Base-by-base conservation (phyloP, 768 basidiomycete species). In the Trametes cingulata region DNA sequence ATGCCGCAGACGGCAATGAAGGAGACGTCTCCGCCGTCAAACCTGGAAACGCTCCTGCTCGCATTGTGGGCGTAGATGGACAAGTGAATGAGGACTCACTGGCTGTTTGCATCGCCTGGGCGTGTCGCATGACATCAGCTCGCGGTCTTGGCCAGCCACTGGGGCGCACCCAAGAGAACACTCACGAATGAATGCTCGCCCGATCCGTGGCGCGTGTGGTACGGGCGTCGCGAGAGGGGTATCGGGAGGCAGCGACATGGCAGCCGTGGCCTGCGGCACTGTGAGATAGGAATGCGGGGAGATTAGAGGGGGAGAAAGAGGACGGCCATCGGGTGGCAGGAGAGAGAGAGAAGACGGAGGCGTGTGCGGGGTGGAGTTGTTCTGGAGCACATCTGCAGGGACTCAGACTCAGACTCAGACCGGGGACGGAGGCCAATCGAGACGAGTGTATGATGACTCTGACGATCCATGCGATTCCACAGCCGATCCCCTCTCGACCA, bases 1-100 rank as follows among this genome's bases (percentile, higher is more conserved):
- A 83, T 82, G 27, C 86, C 87, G 24, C 85, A 78, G 7, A 88
- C 68, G 17, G 85, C 82, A 64, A 91, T 85, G 71, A 90, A 91
- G 9, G 85, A 75, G 15, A 90, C 70, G 76, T 91, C 88, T 39
- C 90, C 88, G 20, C 81, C 78, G 72, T 90, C 82, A 73, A 85
- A 91, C 64, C 86, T 88, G 65, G n/a, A 13, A 27, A 33, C 39
- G 47, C 10, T 17, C 12, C 5, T n/a, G 45, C n/a, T 43, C 20
- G 24, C 14, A 25, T 45, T 25, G 39, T 52, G 41, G 2, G 42
- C 10, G 7, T 6, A 14, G 2, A 5, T n/a, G 29, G 33, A 46
- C 20, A n/a, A 7, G 7, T 12, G 20, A 27, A 24, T 33, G 9
- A 17, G 25, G 8, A 63, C 62, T 63, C 62, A 63, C 62, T 58